phyloP scores from a whole-genome alignment of 2,329 filamentous ascomycete genomes.

The Apiospora saccharicola region DNA sequence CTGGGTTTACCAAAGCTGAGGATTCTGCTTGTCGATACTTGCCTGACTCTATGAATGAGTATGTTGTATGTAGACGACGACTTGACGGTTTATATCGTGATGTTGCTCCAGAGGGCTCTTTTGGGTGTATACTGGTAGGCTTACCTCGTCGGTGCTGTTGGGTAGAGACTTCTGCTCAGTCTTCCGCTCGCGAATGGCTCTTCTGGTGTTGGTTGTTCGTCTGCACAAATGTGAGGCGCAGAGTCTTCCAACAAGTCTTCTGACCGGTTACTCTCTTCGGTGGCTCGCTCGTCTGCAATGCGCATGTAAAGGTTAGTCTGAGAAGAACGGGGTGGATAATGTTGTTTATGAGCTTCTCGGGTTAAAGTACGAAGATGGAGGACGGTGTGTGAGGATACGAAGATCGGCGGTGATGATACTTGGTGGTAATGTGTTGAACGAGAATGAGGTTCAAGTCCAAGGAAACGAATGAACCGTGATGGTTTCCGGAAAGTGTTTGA shows the following conservation, averaged over 20 bases:
- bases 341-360: not conserved
- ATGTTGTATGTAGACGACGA: not conserved
- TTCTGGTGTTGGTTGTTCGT: too few species aligned
- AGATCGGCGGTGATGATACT: not conserved
- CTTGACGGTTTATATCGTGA: not conserved
- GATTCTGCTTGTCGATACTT: not conserved
- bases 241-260: too few species aligned
- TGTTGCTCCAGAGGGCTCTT: not conserved
- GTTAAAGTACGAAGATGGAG: not conserved
- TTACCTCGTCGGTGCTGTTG: not conserved
- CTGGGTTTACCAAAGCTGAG: not conserved
- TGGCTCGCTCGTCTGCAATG: too few species aligned
- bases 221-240: too few species aligned
- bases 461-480: not conserved
- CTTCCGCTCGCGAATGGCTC: not conserved
- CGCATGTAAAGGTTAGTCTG: not conserved
- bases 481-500: not conserved
- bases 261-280: too few species aligned
- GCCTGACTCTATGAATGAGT: not conserved
- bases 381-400: not conserved
- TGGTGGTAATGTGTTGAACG: not conserved
- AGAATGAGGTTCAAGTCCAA: not conserved
- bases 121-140: not conserved
- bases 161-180: not conserved
- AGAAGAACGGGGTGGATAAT: not conserved